Base-by-base conservation (phyloP, 148 eudicot species). In the Rhododendron mucronatum region DNA sequence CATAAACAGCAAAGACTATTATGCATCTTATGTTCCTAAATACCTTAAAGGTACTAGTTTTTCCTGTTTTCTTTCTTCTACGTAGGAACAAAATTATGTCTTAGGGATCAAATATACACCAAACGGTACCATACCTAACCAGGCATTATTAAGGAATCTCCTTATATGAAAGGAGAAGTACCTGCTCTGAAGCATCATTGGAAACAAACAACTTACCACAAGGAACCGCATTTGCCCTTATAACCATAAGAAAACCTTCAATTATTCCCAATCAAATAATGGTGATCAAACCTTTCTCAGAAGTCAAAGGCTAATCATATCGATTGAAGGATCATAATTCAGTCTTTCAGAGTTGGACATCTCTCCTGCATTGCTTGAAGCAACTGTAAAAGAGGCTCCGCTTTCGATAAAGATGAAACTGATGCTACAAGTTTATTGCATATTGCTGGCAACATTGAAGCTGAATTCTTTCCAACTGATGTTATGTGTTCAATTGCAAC, bases 401-500 rank as follows among this genome's bases (percentile, higher is more conserved):
- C 92, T 82, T 88, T 90, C 82, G 96, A 86, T 63, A 91, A 88
- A 82, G 91, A 91, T 35, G 96, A 90, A 86, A 90, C 77, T 74
- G 90, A 80, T 53, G 89, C 87, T 81, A 89, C 82, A 79, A 94
- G 91, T 85, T 93, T 92, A 81, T 85, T 48, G 55, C 20, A 83
- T 83, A 94, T 86, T 48, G 89, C 91, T 82, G 89, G 91, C 80
- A 91, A 59, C 86, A 92, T 15, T 41, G 35, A 41, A 65, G 90
- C 88, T 51, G 95, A 94, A 82, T 84, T 88, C 39, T 88, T 88
- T 86, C 88, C 88, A 55, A 92, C 84, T 87, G 86, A 91, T 84
- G 87, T 85, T 53, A 93, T 47, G 88, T 95, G 97, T 81, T 91
- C 90, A 83, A 88, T 84, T 16, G 96, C 96, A 83, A 89, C 59